Percentiles rank a stretch among this genome's conserved stretches.
Conservation (phyloP, 768 basidiomycete species). For the Mrakia gelida region DNA sequence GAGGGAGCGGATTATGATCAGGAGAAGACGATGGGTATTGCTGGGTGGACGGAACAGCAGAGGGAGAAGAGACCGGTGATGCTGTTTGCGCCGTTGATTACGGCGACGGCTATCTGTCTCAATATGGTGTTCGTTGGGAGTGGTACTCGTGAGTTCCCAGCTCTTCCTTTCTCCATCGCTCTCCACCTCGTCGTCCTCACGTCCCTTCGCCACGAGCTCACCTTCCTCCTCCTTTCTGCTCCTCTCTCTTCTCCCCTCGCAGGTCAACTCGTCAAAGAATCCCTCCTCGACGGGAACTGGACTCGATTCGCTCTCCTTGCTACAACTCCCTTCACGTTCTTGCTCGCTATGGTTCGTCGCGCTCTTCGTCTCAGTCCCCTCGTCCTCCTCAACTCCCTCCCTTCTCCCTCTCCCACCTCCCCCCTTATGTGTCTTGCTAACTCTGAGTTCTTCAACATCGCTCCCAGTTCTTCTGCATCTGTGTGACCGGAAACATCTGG, state of each 20-base stretch:
- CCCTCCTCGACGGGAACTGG: slow-evolving; percentile 60
- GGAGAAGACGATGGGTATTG: slow-evolving; percentile 38
- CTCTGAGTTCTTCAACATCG: background rate
- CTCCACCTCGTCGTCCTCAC: slow-evolving; percentile 37
- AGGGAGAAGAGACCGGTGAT: slow-evolving; percentile 37
- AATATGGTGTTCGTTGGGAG: slow-evolving; percentile 37
- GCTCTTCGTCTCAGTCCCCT: background rate
- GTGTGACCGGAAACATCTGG: slow-evolving; percentile 41
- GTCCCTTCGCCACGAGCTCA: slow-evolving; percentile 29
- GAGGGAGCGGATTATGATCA: slow-evolving; percentile 34
- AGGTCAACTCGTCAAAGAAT: slow-evolving; percentile 63
- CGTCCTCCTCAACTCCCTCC: background rate
- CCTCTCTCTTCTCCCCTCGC: slow-evolving; percentile 46
- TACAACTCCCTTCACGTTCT: slow-evolving; percentile 67
- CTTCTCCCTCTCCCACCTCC: background rate
- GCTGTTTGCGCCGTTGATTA: slow-evolving; percentile 40
- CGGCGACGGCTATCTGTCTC: slow-evolving; percentile 40
- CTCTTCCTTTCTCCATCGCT: slow-evolving; percentile 46
- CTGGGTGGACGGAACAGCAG: slow-evolving; percentile 32
- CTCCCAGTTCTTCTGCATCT: slow-evolving; percentile 42
- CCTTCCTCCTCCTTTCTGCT: slow-evolving; percentile 49
- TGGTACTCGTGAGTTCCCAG: slow-evolving; percentile 44
- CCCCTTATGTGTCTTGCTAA: background rate
- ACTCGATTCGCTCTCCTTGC: slow-evolving; percentile 62
- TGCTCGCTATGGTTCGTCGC: slow-evolving; percentile 52